phyloP scores from a whole-genome alignment of 202 grass and related monocot genomes.

The Dendrocalamus latiflorus region DNA sequence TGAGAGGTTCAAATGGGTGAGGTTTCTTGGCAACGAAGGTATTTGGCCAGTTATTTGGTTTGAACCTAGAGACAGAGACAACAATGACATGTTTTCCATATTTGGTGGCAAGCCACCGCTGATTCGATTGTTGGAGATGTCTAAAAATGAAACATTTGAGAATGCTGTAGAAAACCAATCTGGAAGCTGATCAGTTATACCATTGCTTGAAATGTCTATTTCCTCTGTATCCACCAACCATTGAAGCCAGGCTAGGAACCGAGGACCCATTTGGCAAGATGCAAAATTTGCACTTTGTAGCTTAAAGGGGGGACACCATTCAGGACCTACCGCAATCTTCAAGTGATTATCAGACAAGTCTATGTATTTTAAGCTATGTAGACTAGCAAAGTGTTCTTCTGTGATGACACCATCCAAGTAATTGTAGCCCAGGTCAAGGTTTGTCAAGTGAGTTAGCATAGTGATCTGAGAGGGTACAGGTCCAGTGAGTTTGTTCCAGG shows the following conservation, averaged over 20 bases:
- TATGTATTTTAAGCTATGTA: not conserved
- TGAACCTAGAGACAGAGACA: no score
- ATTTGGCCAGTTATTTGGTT: no score
- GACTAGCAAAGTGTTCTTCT: conserved; percentile 5
- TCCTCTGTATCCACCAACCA: not conserved
- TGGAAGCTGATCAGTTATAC: no score
- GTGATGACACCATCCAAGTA: conserved; percentile 1
- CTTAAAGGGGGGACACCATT: conserved; percentile 35
- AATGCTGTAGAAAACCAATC: no score
- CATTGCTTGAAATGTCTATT: no score
- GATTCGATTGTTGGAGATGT: no score
- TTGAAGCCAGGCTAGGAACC: conserved; percentile 29
- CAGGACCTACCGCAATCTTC: not conserved
- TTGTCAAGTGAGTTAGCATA: not conserved
- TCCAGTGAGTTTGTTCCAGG: no score
- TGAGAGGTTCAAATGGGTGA: not conserved
- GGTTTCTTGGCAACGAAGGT: no score
- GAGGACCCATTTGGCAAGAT: no score
- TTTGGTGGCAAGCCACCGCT: no score
- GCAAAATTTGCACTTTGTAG: not conserved
- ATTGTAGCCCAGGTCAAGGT: conserved; percentile 6
- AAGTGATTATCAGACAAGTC: conserved; percentile 9
- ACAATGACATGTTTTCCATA: no score
- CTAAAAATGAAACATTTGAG: no score
- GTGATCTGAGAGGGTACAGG: not conserved